Base-by-base conservation (phyloP, 2,329 filamentous ascomycete genomes). In the Coniochaeta hoffmannii region DNA sequence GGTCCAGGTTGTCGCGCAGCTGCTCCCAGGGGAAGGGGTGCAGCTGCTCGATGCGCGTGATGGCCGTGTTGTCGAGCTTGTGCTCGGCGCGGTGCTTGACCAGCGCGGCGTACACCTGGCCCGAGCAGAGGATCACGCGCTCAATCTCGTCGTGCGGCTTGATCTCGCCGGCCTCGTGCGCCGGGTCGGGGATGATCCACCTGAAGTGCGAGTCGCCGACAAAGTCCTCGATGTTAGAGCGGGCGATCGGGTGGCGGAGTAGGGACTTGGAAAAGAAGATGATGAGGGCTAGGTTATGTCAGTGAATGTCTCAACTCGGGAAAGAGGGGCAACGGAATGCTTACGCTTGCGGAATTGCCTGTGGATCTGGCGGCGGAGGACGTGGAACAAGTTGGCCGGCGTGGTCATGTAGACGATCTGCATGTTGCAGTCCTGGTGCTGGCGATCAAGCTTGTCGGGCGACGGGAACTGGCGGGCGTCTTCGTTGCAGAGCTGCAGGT, bases 361-460 rank as follows among this genome's bases (percentile, higher is more conserved):
- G 81, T 97, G 92, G 86, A 99, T 96, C 78, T 99, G 94, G 74
- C 94, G 86, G 71, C 94, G 89, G 61, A 99, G 83, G 63, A 94
- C 86, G 75, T 99, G 94, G 87, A 99, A 99, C 70, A 95, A 74
- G 75, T 99, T 99, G 62, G 93, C 83, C 28, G 94, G 94, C 50
- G 88, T 89, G n/a, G 94, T 99, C 85, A 95, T 92, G 80, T 94
- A 96, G 55, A 87, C 91, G 70, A 99, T 88, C 77, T 99, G 94
- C 86, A 99, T 96, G 78, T 99, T 99, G 81, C 91, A 96, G 76
- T 99, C 94, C 77, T 99, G 94, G 78, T 99, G 94, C 75, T 97
- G 94, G 64, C 94, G 90, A 55, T 95, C 87, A 58, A 97, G 84
- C 80, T 94, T 97, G 62, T 96, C 91, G 31, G 82, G 79, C 1